Evolutionary conservation across 768 basidiomycete species (phyloP), one percentile per base, ranked within the genome.

Genomic region (Guyanaporus albipodus): DNA sequence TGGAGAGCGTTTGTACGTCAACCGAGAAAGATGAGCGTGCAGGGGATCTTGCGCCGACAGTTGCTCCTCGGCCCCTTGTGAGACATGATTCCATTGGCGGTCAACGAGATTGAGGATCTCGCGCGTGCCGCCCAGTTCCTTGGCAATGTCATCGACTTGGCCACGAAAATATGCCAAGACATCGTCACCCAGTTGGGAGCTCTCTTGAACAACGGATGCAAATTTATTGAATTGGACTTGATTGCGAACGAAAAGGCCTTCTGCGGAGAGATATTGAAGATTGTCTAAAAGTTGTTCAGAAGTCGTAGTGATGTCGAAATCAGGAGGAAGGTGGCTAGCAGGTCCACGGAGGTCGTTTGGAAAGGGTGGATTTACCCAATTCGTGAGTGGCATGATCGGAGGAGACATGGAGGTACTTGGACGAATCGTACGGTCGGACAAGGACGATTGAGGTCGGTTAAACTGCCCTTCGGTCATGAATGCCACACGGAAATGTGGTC

Each of bases 401-500:
- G 73, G 68, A 5, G 80, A 79, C 33, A 8, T 46, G 2, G 55
- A 42, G 17, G 70, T 67, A 26, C 65, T 64, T 0, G 73, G 73
- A 35, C 76, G 76, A 40, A 82, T 72, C 11, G 83, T 83, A 40
- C 70, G 73, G 48, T 70, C 72, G 8, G 81, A 85, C 26, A 78
- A 63, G 23, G 77, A 74, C 8, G 81, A 83, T 29, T 65, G 67
- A 8, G 78, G 69, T 15, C 80, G 75, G n/a, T 70, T 52, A 29
- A 60, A 63, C 39, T 76, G 76, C 6, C 67, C 64, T 19, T 77
- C 73, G n/a, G 70, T 57, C 31, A 76, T 78, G 60, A 88, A 88
- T 2, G 77, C 80, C 15, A 58, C 56, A n/a, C 78, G 76, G 48
- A 85, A 83, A 50, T 86, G 80, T 9, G 82, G 78, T 62, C 78